Evolutionary conservation across 345 rosid genomes (phyloP), one percentile per base, ranked within the genome.

Genomic region (Dipteronia dyeriana): DNA sequence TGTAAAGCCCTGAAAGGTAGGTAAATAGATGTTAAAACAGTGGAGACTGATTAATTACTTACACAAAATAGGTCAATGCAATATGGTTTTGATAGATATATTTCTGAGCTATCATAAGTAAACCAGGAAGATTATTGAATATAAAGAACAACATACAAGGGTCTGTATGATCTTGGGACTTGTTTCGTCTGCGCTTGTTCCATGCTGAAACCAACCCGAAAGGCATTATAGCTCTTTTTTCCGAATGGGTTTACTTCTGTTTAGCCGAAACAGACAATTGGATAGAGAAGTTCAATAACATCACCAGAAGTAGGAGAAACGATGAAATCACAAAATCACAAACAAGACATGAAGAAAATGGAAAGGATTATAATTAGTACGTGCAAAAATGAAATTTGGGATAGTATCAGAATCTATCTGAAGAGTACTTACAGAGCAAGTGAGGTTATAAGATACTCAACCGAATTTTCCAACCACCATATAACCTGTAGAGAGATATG

Each of bases 121-220:
- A 78, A 83, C 75, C 78, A 80, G 65, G 80, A 64, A 47, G 38
- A 73, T 31, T 29, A 29, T 29, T 9, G n/a, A 74, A 65, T 74
- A 77, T 80, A 77, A 73, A 80, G 73, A 77, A 78, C 94, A 57
- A 78, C 94, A 57, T 89, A 95, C 98, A 93, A n/a, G 94, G 98
- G 84, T 95, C 94, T 13, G 87, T 72, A 54, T 88, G 88, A 74
- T 95, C 97, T 59, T 86, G 92, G 69, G 97, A 88, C 88, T 86
- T 91, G 95, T 91, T 91, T 82, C 98, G 88, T 83, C 98, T 76
- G 76, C 98, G 88, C 87, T 93, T 95, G 88, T 91, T 91, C 98
- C 98, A 95, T 12, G 98, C 97, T 0, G 98, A 89, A 61, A 95
- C 96, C 70, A 95, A 80, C 56, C 94, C 90, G 73, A 95, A 93